Conservation (phyloP, 768 basidiomycete genomes). For the Ramaria rubella region DNA sequence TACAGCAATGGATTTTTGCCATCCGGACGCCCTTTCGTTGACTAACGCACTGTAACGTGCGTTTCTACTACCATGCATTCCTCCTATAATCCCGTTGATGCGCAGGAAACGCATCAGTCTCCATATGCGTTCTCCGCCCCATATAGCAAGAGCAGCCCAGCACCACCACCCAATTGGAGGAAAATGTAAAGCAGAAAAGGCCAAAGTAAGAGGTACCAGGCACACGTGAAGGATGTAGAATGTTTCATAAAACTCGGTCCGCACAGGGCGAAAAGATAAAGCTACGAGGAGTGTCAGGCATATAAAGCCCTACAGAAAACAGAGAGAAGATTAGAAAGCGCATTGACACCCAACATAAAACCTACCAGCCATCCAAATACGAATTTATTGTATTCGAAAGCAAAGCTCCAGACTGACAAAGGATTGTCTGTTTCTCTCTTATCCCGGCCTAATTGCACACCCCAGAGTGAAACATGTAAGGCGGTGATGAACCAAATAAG, state of each 20-base stretch:
- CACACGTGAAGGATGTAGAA: constrained; percentile 64
- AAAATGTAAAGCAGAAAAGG: constrained; percentile 60
- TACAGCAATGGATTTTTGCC: neutral
- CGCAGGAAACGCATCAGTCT: constrained; percentile 50
- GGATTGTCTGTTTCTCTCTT: constrained; percentile 35
- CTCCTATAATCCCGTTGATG: constrained; percentile 48
- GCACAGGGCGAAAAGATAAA: constrained; percentile 44
- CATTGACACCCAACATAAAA: constrained; percentile 14
- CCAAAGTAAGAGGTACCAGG: constrained; percentile 55
- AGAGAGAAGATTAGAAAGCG: constrained; percentile 11
- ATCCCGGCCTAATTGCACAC: constrained; percentile 54
- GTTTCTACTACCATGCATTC: constrained; percentile 8
- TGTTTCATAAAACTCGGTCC: constrained; percentile 48
- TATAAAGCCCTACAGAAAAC: constrained; percentile 43
- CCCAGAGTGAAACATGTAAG: constrained; percentile 63
- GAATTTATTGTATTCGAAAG: constrained; percentile 56
- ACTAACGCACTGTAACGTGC: neutral
- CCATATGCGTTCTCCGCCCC: constrained; percentile 56
- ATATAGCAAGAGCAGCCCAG: constrained; percentile 52
- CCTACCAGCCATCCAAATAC: constrained; percentile 52
- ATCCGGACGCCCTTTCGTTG: neutral
- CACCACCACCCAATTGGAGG: constrained; percentile 64
- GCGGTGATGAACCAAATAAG: constrained; percentile 59
- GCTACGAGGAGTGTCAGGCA: constrained; percentile 47
- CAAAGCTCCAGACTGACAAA: constrained; percentile 33